Evolutionary conservation across 768 basidiomycete genomes (phyloP), one percentile per base, ranked within the genome.

Genomic region (Udeniomyces megalosporus): DNA sequence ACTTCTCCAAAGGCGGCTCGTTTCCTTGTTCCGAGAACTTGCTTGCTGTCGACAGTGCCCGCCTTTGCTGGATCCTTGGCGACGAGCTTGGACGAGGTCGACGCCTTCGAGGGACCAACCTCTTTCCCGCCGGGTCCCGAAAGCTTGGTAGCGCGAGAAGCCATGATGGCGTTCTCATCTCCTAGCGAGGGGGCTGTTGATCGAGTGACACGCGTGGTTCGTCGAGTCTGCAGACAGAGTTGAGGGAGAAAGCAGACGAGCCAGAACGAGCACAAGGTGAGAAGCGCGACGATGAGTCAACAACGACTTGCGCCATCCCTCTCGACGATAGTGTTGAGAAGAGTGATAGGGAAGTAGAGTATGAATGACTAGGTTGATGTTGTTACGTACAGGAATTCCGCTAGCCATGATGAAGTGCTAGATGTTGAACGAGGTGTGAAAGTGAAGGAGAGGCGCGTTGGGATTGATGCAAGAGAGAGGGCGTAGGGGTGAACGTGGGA

Each of bases 1-100:
- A 88, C 83, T 70, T 88, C 87, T 17, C 80, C 80, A 46, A 88
- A 76, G 0, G 82, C 85, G 53, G 83, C 82, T 22, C 86, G 83
- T 72, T 87, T 88, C 60, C 85, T 80, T 71, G 86, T 86, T 35
- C 79, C 80, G 7, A 50, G 44, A 31, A 54, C 45, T 29, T 42
- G 49, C 31, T 44, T 60, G 20, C 53, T 53, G 52, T 51, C 14
- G 34, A 47, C 8, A 32, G 60, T 51, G 22, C 60, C 11, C 45
- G 49, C 38, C 22, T 28, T 29, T 22, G 54, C 31, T 2, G 48
- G 15, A 12, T 58, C 60, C 55, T 66, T 51, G 24, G 62, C 48
- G 34, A 22, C 22, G 15, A 46, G 11, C 14, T 46, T 28, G 14
- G 49, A 60, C 14, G 58, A 38, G 26, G 50, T 60, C 28, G 47